Conservation (phyloP, 1,284 basidiomycete genomes). For the Rhodotorula sp. region DNA sequence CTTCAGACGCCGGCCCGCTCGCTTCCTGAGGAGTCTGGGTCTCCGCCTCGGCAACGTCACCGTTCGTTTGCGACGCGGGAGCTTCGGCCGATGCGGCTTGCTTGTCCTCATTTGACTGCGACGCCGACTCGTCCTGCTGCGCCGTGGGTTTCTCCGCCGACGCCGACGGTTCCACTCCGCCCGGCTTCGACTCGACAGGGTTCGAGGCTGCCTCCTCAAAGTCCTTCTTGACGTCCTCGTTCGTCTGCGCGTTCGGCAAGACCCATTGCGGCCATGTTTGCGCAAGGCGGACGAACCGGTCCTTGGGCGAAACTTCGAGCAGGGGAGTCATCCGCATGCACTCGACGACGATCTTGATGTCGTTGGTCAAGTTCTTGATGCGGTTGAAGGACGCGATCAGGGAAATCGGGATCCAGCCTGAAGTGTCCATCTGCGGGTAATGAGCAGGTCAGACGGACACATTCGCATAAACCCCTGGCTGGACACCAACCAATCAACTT, state of each 20-base stretch:
- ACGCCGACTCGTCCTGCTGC: background rate
- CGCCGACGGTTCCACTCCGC: background rate
- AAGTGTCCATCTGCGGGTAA: slow-evolving; percentile 71
- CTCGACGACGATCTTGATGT: slow-evolving; percentile 66
- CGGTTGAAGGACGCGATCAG: slow-evolving; percentile 84
- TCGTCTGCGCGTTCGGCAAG: slow-evolving; percentile 31
- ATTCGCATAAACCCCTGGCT: too few relatives aligned
- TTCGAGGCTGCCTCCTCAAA: slow-evolving; percentile 22
- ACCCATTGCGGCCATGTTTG: slow-evolving; percentile 40
- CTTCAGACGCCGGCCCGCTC: background rate
- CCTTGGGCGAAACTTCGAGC: slow-evolving; percentile 65
- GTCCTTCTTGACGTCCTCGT: slow-evolving; percentile 28
- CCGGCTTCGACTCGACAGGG: background rate
- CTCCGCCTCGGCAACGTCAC: background rate
- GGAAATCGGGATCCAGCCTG: slow-evolving; percentile 79
- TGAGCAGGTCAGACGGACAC: background rate
- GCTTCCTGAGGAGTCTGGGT: background rate
- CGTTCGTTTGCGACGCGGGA: background rate
- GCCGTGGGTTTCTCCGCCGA: background rate
- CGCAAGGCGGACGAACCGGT: slow-evolving; percentile 33
- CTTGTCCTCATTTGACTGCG: background rate
- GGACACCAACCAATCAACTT: slow-evolving; percentile 26
- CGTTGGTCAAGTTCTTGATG: slow-evolving; percentile 66
- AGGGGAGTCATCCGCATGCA: slow-evolving; percentile 65
- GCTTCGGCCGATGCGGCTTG: background rate